Base-by-base conservation (phyloP, 768 basidiomycete species). In the Lentinula sp. region DNA sequence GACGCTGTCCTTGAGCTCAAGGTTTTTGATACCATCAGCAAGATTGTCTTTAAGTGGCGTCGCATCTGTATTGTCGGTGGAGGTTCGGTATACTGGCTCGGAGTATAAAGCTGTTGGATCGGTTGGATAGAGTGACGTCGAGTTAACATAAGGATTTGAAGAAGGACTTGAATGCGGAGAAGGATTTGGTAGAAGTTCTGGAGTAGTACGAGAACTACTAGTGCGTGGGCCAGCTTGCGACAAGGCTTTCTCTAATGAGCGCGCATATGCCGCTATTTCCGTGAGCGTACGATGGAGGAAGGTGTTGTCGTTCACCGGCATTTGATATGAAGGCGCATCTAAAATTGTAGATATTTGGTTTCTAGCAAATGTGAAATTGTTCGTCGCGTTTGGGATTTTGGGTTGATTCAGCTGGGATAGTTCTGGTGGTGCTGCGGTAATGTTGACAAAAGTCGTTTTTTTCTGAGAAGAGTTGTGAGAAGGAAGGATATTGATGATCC, bases 331-430 rank as follows among this genome's bases (percentile, higher is more conserved):
- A 0, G 57, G 37, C 5, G 23, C 12, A 33, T 46, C 43, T 12
- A 59, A 37, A 13, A 45, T 28, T 23, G 43, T 32, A 6, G 35
- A 36, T 41, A 63, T 52, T 35, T 35, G 33, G 35, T 15, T 46
- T 54, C 49, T 45, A 2, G 53, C 57, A 48, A 61, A 54, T 5
- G 15, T 12, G 16, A 35, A 33, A 13, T 42, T 13, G 42, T 67
- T 75, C 13, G 3, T 32, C 13, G 18, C 43, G 23, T 56, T 10
- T 6, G 6, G 12, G 10, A 16, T 51, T 6, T 32, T 20, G 55
- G 3, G 37, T 20, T 16, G 55, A 28, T 41, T 54, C 60, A 61
- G 71, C 42, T 16, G 28, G 32, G 23, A 9, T 28, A 23, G 15
- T 46, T 6, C 20, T 35, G 10, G 45, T 36, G 45, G 18, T 23